Evolutionary conservation across 169 alveolate species (phyloP), one percentile per base, ranked within the genome.

Genomic region (Plasmodium fragile): DNA sequence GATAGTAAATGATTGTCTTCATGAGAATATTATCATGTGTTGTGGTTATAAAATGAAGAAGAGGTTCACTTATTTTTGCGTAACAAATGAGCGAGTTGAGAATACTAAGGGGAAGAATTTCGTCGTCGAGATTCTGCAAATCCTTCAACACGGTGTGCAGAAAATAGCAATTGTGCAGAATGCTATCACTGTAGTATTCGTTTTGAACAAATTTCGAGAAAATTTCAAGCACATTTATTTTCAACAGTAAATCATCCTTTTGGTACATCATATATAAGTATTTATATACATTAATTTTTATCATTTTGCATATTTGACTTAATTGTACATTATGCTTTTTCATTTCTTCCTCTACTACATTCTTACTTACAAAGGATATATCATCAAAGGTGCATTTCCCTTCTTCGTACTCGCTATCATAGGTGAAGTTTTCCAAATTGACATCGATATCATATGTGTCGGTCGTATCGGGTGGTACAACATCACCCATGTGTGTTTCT

Each of bases 201-300:
- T 53, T 89, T 79, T 89, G 80, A 3, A 65, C 72, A 59, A 89
- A 89, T 41, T 89, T 89, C 1, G 87, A 89, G 32, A 78, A 89
- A 3, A 89, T 89, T 72, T 89, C 94, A 45, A 89, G 81, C 34
- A 89, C 94, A 78, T 89, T 89, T 55, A 89, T 89, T 89, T 89
- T 89, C 81, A 89, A 32, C 45, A 89, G 45, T 89, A 89, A 89
- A 89, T 89, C 94, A 6, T 89, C 81, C 81, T 89, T 89, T 45
- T 55, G 18, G 34, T 89, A 89, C n/a, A 89, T 55, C 45, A 89
- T 89, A 72, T 53, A 22, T 34, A 89, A 79, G 59, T 89, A 89
- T 89, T 89, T 89, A 70, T 78, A 89, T 49, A 89, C 22, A 89
- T 89, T 77, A 78, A 89, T 89, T 89, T 65, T 89, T n/a, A 53